These are phyloP conservation scores for Dipodascus albidus DNA, from an alignment of 805 yeast genomes.

Conservation along the genomic window DNA sequence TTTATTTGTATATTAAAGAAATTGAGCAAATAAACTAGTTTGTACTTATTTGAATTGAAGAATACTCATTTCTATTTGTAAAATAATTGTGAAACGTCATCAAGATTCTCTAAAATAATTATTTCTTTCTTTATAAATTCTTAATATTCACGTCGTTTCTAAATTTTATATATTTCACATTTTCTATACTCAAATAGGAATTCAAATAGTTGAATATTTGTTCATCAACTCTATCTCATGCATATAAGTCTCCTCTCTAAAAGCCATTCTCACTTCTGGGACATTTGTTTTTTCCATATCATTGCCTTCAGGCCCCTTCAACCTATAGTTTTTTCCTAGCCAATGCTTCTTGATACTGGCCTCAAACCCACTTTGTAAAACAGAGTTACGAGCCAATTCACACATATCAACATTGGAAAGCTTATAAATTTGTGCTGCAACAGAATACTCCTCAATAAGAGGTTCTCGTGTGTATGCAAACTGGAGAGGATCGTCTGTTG, in stretches of 20 bases:
- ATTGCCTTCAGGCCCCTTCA: slow-evolving; percentile 64
- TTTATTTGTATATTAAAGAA: too few relatives aligned
- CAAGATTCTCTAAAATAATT: too few relatives aligned
- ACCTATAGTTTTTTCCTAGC: slow-evolving; percentile 55
- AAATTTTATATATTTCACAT: neutral
- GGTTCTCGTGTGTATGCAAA: slow-evolving; percentile 97
- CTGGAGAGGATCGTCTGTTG: slow-evolving; percentile 97
- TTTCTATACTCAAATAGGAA: neutral
- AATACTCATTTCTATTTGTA: too few relatives aligned
- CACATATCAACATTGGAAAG: slow-evolving; percentile 94
- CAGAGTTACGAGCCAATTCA: slow-evolving; percentile 89
- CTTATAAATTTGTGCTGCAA: slow-evolving; percentile 95
- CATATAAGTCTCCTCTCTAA: slow-evolving; percentile 77
- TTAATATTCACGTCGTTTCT: neutral
- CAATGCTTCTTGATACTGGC: slow-evolving; percentile 77
- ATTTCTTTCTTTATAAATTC: neutral
- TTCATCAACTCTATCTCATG: slow-evolving; percentile 39
- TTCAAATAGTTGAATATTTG: slow-evolving; percentile 13
- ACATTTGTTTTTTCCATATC: slow-evolving; percentile 92
- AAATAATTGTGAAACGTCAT: too few relatives aligned
- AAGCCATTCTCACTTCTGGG: slow-evolving; percentile 77
- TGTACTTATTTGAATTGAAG: too few relatives aligned
- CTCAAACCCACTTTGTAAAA: slow-evolving; percentile 90
- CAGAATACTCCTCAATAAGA: slow-evolving; percentile 92
- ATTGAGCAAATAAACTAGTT: too few relatives aligned